phyloP scores from a whole-genome alignment of 768 basidiomycete species.

The Rhizopogon roseolus region DNA sequence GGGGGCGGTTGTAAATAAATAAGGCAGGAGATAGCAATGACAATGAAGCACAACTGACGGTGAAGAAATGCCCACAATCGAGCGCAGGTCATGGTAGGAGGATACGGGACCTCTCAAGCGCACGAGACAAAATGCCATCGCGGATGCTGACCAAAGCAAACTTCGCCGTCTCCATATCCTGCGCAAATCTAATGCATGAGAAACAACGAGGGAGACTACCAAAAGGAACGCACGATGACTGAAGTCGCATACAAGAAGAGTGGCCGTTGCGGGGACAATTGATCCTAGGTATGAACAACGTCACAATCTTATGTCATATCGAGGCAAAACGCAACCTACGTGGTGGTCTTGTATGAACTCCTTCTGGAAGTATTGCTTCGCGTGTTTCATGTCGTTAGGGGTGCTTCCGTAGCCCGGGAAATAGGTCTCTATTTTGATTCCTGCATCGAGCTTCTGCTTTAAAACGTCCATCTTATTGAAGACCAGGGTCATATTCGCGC shows the following conservation, averaged over 20 bases:
- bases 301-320: neutral
- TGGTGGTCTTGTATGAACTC: constrained; percentile 62
- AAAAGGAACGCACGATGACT: constrained; percentile 50
- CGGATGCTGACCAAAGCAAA: constrained; percentile 34
- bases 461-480: constrained; percentile 74
- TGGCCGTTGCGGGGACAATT: constrained; percentile 48
- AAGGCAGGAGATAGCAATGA: neutral
- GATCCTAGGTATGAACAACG: constrained; percentile 33
- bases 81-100: constrained; percentile 9
- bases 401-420: constrained; percentile 59
- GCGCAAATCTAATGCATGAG: neutral
- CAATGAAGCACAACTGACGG: neutral
- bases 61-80: neutral
- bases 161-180: constrained; percentile 36
- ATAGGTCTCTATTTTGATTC: constrained; percentile 50
- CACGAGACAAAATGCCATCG: constrained; percentile 32
- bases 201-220: neutral
- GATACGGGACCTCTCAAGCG: constrained; percentile 25
- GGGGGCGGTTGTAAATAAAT: neutral
- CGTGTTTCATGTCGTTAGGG: constrained; percentile 53
- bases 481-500: constrained; percentile 64
- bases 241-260: too few relatives aligned
- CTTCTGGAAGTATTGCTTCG: constrained; percentile 62
- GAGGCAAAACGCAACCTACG: constrained; percentile 30
- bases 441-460: constrained; percentile 47